Percentiles rank a stretch among this genome's conserved stretches.
These are phyloP conservation scores for Globisporangium rhizosaccharum DNA, from an alignment of 352 stramenopile genomes.

Conservation along the genomic window DNA sequence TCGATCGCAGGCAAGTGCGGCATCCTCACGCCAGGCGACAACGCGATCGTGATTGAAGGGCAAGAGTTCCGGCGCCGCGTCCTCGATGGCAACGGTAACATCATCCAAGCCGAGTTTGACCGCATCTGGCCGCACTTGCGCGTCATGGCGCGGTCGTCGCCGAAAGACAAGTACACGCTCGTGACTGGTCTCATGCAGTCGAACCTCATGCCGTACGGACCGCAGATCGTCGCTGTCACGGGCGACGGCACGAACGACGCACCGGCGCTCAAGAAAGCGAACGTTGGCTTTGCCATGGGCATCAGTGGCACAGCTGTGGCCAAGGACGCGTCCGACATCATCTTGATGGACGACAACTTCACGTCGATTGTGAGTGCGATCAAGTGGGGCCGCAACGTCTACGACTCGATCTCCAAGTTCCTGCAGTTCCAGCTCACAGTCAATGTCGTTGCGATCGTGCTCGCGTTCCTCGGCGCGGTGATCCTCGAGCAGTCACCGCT, in stretches of 20 bases:
- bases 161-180: slow-evolving; percentile 96
- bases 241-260: slow-evolving; percentile 96
- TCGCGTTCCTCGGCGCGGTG: slow-evolving; percentile 87
- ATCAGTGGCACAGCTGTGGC: slow-evolving; percentile 91
- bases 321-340: slow-evolving; percentile 95
- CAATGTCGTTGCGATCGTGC: slow-evolving; percentile 89
- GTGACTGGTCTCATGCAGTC: slow-evolving; percentile 66
- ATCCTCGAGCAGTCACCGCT: slow-evolving; percentile 67
- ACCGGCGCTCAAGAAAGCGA: slow-evolving; percentile 92
- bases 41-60: slow-evolving; percentile 62
- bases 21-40: slow-evolving; percentile 51
- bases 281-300: slow-evolving; percentile 95
- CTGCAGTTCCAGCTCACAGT: slow-evolving; percentile 96
- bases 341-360: slow-evolving; percentile 96
- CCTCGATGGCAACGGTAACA: slow-evolving; percentile 56
- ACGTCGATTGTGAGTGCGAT: slow-evolving; percentile 94
- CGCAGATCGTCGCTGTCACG: slow-evolving; percentile 93
- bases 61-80: slow-evolving; percentile 63
- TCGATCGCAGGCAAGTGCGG: slow-evolving; percentile 75
- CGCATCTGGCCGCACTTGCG: slow-evolving; percentile 89
- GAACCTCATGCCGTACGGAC: slow-evolving; percentile 41
- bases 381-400: slow-evolving; percentile 95
- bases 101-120: slow-evolving; percentile 88
- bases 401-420: slow-evolving; percentile 97
- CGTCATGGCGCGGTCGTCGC: slow-evolving; percentile 90